A percentile compares a stretch with the other conserved stretches of the same genome.
Conservation (phyloP, 306 rosid genomes). For the Hippophae gyantsensis region DNA sequence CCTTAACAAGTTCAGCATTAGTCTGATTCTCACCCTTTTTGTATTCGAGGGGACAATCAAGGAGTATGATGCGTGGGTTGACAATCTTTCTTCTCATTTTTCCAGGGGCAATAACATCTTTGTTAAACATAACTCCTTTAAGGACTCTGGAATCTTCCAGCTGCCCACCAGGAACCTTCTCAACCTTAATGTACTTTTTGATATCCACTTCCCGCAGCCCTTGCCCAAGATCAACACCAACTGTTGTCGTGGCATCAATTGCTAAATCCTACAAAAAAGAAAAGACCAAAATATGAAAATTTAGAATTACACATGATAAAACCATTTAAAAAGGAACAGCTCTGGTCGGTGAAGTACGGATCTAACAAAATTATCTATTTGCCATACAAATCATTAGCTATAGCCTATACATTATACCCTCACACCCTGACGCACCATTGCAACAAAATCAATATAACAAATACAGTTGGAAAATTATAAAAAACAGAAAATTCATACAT, state of each 20-base stretch:
- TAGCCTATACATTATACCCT: no score
- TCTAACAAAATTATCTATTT: no score
- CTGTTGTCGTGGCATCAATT: slow-evolving; percentile 80
- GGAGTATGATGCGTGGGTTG: slow-evolving; percentile 82
- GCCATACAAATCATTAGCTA: no score
- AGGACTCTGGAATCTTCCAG: slow-evolving; percentile 81
- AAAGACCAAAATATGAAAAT: neutral
- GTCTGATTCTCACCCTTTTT: slow-evolving; percentile 97
- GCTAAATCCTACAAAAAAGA: slow-evolving; percentile 57
- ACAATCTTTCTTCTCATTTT: slow-evolving; percentile 94
- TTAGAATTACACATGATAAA: neutral
- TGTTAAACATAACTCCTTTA: slow-evolving; percentile 86
- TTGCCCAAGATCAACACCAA: slow-evolving; percentile 84
- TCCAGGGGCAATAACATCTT: slow-evolving; percentile 89
- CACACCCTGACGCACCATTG: no score
- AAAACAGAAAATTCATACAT: no score
- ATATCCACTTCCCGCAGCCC: slow-evolving; percentile 89
- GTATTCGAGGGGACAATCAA: slow-evolving; percentile 83
- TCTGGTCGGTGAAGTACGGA: no score
- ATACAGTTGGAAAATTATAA: no score
- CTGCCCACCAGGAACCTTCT: slow-evolving; percentile 91
- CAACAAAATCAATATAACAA: no score
- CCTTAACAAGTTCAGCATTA: slow-evolving; percentile 79
- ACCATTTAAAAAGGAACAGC: neutral
- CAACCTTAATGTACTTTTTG: slow-evolving; percentile 87